Base-by-base conservation (phyloP, 345 rosid genomes). In the Euphorbia lathyris region DNA sequence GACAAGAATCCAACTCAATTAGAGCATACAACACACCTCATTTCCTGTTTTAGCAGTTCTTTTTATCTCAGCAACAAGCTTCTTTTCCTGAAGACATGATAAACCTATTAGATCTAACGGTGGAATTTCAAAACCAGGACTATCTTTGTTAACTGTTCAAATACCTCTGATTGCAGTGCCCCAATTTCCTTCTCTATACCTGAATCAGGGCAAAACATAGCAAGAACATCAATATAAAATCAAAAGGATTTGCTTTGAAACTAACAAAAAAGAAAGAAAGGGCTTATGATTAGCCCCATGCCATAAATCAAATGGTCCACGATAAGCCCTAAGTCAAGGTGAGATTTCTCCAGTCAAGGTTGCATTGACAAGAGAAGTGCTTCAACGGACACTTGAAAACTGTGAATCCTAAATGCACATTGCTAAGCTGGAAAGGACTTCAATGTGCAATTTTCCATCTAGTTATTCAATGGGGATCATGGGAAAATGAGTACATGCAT, bases 121-220 rank as follows among this genome's bases (percentile, higher is more conserved):
- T 38, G 47, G 36, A 71, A 0, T 58, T 10, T 63, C 12, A 47
- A 58, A 29, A 63, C 17, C 13, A 9, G 13, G 40, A 68, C 51
- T 40, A 80, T 26, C 19, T 10, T 14, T 53, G 27, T 30, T 72
- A 80, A 79, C 34, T 57, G 71, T 38, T 22, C 8, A 65, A 83
- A 67, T 84, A 94, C 98, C 87, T 94, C 97, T 73, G 72, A 70
- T 70, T 91, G 97, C 73, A 94, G 87, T 9, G 90, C 83, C 67
- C 81, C 81, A 66, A 94, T 91, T 82, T 94, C 98, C 88, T 83
- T 94, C 84, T 91, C 98, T 75, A 94, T 66, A 65, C 98, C 97
- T 94, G 81, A 77, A 72, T 22, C 59, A 72, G 32, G 55, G 47
- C 59, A 26, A 76, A 71, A 32, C 45, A 23, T 56, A 53, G 27